phyloP scores from a whole-genome alignment of 139 green algal species.

The Micractinium conductrix region DNA sequence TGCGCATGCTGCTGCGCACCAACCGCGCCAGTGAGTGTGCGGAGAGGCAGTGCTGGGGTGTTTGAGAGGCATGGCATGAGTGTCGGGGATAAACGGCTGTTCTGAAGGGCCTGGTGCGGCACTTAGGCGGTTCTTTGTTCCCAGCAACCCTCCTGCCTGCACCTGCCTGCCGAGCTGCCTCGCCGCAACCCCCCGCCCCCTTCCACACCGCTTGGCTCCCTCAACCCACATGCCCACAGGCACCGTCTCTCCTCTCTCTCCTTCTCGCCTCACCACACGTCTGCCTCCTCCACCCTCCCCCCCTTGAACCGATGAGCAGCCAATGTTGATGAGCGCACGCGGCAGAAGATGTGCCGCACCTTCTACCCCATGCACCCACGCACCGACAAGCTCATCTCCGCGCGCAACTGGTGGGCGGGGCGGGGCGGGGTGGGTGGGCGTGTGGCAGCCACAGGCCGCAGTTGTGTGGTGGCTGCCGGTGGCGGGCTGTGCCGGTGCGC shows the following conservation, averaged over 20 bases:
- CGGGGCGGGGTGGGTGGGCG: no score
- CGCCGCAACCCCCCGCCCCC: no score
- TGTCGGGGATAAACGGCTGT: no score
- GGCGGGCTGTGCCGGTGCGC: no score
- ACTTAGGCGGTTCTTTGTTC: no score
- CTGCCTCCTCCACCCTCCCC: neutral
- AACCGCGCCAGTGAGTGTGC: slow-evolving; percentile 28
- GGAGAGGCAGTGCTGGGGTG: no score
- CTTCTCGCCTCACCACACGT: neutral
- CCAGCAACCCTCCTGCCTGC: no score
- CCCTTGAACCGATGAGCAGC: neutral
- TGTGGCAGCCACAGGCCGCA: no score
- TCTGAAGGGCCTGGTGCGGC: no score
- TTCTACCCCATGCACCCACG: slow-evolving; percentile 18
- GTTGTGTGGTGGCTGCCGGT: neutral
- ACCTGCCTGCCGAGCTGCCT: no score
- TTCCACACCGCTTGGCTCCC: no score
- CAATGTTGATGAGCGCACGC: neutral
- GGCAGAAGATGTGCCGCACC: slow-evolving; percentile 26
- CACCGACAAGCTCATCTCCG: slow-evolving; percentile 45
- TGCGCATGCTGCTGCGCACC: slow-evolving; percentile 53
- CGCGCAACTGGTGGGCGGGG: slow-evolving; percentile 58
- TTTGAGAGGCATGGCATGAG: no score
- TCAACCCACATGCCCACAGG: neutral
- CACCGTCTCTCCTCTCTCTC: neutral